Evolutionary conservation across 768 basidiomycete genomes (phyloP).

Genomic region (Naganishia vaughanmartiniae): DNA sequence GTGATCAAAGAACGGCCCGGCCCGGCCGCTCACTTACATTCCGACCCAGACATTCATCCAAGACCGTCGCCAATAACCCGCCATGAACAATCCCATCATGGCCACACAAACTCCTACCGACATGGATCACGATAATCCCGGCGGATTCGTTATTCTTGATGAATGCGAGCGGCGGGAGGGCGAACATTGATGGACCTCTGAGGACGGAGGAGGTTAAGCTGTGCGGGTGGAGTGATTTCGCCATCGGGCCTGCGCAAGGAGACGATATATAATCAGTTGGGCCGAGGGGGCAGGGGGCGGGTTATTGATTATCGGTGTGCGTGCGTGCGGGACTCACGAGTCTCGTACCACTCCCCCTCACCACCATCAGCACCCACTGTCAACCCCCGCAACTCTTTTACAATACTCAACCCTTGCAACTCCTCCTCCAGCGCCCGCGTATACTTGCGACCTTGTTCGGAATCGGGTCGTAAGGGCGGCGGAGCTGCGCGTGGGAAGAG

Average conservation of each 20-base stretch:
- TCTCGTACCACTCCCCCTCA: slow-evolving; percentile 50
- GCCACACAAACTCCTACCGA: slow-evolving; percentile 80
- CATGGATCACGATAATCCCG: slow-evolving; percentile 68
- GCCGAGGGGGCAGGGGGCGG: too few relatives aligned
- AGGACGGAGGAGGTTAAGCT: slow-evolving; percentile 79
- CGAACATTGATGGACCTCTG: slow-evolving; percentile 81
- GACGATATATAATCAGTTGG: slow-evolving; percentile 55
- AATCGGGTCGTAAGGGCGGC: slow-evolving; percentile 63
- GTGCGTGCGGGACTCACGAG: slow-evolving; percentile 40
- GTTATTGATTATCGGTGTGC: too few relatives aligned
- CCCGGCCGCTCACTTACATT: slow-evolving; percentile 61
- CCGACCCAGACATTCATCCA: slow-evolving; percentile 77
- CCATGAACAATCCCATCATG: slow-evolving; percentile 93
- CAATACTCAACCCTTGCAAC: slow-evolving; percentile 65
- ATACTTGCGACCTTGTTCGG: slow-evolving; percentile 62
- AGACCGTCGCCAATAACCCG: slow-evolving; percentile 79
- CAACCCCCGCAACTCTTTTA: slow-evolving; percentile 58
- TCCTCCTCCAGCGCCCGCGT: slow-evolving; percentile 64
- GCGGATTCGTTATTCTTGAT: slow-evolving; percentile 73
- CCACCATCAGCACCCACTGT: slow-evolving; percentile 36
- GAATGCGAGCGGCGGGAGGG: slow-evolving; percentile 73
- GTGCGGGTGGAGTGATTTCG: slow-evolving; percentile 54
- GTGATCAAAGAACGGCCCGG: too few relatives aligned
- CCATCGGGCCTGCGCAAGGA: slow-evolving; percentile 3
- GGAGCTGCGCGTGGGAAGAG: slow-evolving; percentile 76